Percentiles rank a stretch among this genome's conserved stretches.
Evolutionary conservation across 2,329 filamentous ascomycete species (phyloP).

Genomic region (Sphaerulina populicola): DNA sequence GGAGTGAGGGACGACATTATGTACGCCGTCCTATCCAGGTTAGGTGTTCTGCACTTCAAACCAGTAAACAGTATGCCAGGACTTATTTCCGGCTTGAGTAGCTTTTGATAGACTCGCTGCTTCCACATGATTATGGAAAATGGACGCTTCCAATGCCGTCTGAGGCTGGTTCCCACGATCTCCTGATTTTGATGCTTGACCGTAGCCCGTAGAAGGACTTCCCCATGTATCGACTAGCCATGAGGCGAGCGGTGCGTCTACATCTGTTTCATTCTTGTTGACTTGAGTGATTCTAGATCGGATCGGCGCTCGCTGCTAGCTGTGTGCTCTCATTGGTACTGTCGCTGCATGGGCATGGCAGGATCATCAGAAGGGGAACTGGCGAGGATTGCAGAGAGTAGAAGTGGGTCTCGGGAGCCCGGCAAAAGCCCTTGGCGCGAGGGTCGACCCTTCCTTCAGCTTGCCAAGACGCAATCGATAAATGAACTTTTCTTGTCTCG

Average conservation of each 20-base stretch:
- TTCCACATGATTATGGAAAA: conserved; percentile 5
- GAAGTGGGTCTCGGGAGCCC: not conserved
- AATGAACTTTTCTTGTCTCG: not conserved
- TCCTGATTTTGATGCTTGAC: not conserved
- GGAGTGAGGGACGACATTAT: too few relatives aligned
- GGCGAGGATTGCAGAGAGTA: conserved; percentile 12
- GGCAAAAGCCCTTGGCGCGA: not conserved
- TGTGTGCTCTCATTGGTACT: too few relatives aligned
- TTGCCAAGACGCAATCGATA: not conserved
- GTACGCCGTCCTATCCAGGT: too few relatives aligned
- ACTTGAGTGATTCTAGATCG: too few relatives aligned
- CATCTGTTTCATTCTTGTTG: too few relatives aligned
- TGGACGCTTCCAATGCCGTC: conserved; percentile 10
- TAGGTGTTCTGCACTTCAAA: too few relatives aligned
- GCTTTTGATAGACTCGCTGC: not conserved
- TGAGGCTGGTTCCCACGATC: conserved; percentile 10
- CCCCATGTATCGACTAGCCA: too few relatives aligned
- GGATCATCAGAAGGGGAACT: not conserved
- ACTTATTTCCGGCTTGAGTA: not conserved
- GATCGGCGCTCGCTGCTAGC: too few relatives aligned
- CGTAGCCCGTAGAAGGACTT: not conserved
- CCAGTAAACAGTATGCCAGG: too few relatives aligned
- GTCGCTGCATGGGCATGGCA: too few relatives aligned
- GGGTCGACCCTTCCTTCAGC: not conserved
- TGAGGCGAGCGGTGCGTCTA: too few relatives aligned